phyloP scores from a whole-genome alignment of 129 eudicot species.

The Erigeron canadensis region DNA sequence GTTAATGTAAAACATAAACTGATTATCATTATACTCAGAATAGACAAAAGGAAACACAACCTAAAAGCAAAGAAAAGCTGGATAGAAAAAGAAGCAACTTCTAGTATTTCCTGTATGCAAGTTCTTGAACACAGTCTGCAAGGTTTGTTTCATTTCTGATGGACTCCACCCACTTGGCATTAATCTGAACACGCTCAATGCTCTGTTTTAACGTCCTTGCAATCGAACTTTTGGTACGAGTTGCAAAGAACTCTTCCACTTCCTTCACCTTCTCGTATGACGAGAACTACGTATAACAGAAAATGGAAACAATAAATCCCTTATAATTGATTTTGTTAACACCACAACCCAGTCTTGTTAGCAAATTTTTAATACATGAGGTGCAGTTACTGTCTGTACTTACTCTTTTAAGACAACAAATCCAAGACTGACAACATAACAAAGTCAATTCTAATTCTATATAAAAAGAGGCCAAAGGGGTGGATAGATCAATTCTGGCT shows the following conservation, averaged over 20 bases:
- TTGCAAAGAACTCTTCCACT: conserved; percentile 72
- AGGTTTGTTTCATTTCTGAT: conserved; percentile 66
- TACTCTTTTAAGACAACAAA: not conserved
- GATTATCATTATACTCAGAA: not conserved
- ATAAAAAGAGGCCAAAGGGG: not conserved
- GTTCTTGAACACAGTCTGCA: conserved; percentile 64
- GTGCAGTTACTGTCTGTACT: not conserved
- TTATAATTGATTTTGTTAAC: not conserved
- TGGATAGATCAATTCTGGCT: not conserved
- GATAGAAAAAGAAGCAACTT: not conserved
- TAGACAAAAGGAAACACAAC: not conserved
- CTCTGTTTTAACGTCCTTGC: conserved; percentile 96
- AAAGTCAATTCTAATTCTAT: not conserved
- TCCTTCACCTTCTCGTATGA: conserved; percentile 80
- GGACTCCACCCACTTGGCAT: conserved; percentile 78
- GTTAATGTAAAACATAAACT: not conserved
- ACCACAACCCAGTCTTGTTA: not conserved
- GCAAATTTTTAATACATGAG: not conserved
- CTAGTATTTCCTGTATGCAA: conserved; percentile 78
- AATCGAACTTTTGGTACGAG: conserved; percentile 63
- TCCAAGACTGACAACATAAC: not conserved
- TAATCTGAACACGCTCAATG: conserved; percentile 73
- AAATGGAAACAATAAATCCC: not conserved
- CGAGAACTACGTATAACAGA: conserved; percentile 53
- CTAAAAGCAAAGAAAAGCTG: conserved; percentile 8